phyloP scores from a whole-genome alignment of 169 alveolate species.

The Cryptosporidium bovis region DNA sequence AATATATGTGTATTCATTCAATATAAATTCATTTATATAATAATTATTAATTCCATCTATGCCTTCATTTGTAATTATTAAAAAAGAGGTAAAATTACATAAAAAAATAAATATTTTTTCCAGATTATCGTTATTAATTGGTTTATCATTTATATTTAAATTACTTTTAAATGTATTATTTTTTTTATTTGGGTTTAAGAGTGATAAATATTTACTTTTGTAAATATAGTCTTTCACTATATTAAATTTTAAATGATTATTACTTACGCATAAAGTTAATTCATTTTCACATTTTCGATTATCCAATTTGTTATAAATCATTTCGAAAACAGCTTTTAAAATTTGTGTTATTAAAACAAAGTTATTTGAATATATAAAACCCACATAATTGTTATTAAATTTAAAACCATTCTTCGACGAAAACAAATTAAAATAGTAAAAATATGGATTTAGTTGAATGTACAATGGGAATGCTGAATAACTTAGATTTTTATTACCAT shows the following conservation, averaged over 20 bases:
- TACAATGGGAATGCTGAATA: slow-evolving; percentile 1
- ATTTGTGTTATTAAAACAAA: neutral
- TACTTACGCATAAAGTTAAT: neutral
- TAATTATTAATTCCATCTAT: too few relatives aligned
- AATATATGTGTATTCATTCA: too few relatives aligned
- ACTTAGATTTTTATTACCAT: neutral
- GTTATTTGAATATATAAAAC: neutral
- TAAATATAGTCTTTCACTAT: too few relatives aligned
- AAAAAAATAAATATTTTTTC: too few relatives aligned
- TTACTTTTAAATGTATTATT: neutral
- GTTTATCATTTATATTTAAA: neutral
- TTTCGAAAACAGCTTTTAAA: neutral
- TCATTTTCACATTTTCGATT: neutral
- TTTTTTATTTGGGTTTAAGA: too few relatives aligned
- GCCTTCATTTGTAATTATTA: too few relatives aligned
- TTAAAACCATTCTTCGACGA: neutral
- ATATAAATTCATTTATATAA: too few relatives aligned
- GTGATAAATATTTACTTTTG: too few relatives aligned
- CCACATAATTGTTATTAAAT: neutral
- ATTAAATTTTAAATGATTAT: too few relatives aligned
- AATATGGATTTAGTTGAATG: slow-evolving; percentile 3
- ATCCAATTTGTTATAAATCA: neutral
- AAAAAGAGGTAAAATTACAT: too few relatives aligned
- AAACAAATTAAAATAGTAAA: neutral
- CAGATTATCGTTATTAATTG: neutral